Evolutionary conservation across 129 eudicot species (phyloP).

Genomic region (Flaveria sonorensis): DNA sequence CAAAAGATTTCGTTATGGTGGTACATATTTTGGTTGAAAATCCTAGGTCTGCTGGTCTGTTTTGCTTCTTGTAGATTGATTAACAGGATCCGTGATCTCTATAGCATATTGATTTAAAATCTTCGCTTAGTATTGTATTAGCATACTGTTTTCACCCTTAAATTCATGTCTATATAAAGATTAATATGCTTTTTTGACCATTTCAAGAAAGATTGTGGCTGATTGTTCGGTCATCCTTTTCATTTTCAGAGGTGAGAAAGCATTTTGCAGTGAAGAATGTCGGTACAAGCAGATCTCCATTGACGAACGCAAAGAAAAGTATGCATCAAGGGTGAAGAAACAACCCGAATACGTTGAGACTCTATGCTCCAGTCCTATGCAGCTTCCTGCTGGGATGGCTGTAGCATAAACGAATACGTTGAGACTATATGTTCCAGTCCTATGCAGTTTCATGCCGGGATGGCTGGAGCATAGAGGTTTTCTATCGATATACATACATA

Average conservation of each 20-base stretch:
- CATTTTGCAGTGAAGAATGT: constrained; percentile 78
- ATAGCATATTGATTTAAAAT: background rate
- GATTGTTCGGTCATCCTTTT: background rate
- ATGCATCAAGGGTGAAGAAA: constrained; percentile 49
- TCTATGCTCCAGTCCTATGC: constrained; percentile 64
- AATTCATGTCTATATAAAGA: background rate
- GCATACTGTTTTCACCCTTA: background rate
- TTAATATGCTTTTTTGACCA: background rate
- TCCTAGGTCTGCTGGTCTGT: background rate
- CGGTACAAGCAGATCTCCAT: constrained; percentile 58
- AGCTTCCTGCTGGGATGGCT: constrained; percentile 58
- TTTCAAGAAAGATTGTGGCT: constrained; percentile 15
- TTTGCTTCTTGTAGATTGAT: background rate
- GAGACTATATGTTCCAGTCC: constrained; percentile 58
- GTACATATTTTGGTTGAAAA: background rate
- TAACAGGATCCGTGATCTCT: background rate
- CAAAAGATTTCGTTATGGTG: background rate
- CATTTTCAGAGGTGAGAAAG: constrained; percentile 71
- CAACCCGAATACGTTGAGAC: constrained; percentile 46
- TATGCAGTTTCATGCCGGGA: constrained; percentile 59
- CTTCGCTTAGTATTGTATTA: background rate
- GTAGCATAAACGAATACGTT: constrained; percentile 54
- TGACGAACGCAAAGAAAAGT: constrained; percentile 65
- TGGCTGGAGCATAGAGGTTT: constrained; percentile 56
- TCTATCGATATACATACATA: constrained; percentile 21